Evolutionary conservation across 331 rosid genomes (phyloP).

Genomic region (Quercus phellos): DNA sequence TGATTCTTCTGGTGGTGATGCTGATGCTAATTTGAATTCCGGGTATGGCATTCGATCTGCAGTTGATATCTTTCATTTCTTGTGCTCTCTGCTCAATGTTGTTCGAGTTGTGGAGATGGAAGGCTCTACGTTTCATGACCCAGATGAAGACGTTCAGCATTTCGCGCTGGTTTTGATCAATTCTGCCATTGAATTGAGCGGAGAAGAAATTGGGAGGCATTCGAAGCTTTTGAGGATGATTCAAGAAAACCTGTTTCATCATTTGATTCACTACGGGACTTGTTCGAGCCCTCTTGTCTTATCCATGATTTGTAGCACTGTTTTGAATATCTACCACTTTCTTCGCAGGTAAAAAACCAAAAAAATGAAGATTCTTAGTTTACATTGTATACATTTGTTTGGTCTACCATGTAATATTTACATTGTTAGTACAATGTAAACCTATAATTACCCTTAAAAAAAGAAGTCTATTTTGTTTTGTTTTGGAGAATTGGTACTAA

Average conservation of each 20-base stretch:
- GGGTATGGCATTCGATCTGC: conserved; percentile 71
- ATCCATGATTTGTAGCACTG: conserved; percentile 92
- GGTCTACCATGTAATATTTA: no score
- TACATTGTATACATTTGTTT: no score
- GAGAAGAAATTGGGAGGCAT: conserved; percentile 66
- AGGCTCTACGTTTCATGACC: conserved; percentile 39
- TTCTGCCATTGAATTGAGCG: conserved; percentile 70
- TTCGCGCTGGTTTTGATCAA: conserved; percentile 73
- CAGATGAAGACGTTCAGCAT: conserved; percentile 80
- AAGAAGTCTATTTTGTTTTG: not conserved
- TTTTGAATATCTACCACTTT: conserved; percentile 75
- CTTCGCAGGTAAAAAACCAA: conserved; percentile 54
- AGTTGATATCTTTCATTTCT: conserved; percentile 71
- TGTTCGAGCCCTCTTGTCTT: conserved; percentile 70
- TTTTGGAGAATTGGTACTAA: not conserved
- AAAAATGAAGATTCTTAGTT: not conserved
- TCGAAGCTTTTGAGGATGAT: conserved; percentile 82
- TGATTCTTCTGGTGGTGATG: conserved; percentile 15
- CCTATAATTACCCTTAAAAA: not conserved
- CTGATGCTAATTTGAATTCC: conserved; percentile 19
- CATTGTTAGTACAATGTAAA: no score
- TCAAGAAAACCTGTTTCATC: conserved; percentile 84
- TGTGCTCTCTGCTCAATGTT: conserved; percentile 83
- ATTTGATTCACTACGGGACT: conserved; percentile 74
- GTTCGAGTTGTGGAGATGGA: conserved; percentile 56